A percentile compares a stretch with the other conserved stretches of the same genome.
phyloP scores from a whole-genome alignment of 1,139 yeast species.

The Pichia cactophila region DNA sequence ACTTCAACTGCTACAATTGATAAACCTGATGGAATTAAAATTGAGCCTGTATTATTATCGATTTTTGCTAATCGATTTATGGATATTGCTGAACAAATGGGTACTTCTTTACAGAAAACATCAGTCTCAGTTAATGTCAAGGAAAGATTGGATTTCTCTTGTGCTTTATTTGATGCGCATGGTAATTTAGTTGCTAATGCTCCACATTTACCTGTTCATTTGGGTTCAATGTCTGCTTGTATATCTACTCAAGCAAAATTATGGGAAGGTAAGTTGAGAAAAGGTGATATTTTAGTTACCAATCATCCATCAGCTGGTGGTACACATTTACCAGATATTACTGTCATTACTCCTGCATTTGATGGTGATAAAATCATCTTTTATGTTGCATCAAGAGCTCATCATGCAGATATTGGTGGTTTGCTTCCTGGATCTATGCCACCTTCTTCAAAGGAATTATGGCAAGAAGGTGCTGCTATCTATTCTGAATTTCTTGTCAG shows the following conservation, averaged over 20 bases:
- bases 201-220: constrained; percentile 57
- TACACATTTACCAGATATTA: constrained; percentile 64
- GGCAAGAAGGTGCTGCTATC: constrained; percentile 60
- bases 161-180: constrained; percentile 49
- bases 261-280: constrained; percentile 44
- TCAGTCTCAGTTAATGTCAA: constrained; percentile 55
- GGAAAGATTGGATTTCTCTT: constrained; percentile 54
- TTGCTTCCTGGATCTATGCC: constrained; percentile 62
- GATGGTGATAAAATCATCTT: constrained; percentile 38
- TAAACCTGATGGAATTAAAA: constrained; percentile 6
- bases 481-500: constrained; percentile 48
- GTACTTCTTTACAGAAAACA: constrained; percentile 52
- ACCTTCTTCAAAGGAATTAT: constrained; percentile 50
- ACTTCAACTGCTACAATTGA: not conserved
- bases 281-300: constrained; percentile 51
- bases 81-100: constrained; percentile 64
- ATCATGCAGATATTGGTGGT: constrained; percentile 66
- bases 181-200: constrained; percentile 60
- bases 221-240: constrained; percentile 59
- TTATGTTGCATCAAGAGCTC: constrained; percentile 61
- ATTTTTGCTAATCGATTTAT: constrained; percentile 56
- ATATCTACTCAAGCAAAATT: constrained; percentile 44
- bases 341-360: constrained; percentile 65
- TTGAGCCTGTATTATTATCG: constrained; percentile 49
- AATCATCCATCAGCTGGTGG: constrained; percentile 60